Base-by-base conservation (phyloP, 371 early-diverging fungal species). In the Synchytrium microbalum region DNA sequence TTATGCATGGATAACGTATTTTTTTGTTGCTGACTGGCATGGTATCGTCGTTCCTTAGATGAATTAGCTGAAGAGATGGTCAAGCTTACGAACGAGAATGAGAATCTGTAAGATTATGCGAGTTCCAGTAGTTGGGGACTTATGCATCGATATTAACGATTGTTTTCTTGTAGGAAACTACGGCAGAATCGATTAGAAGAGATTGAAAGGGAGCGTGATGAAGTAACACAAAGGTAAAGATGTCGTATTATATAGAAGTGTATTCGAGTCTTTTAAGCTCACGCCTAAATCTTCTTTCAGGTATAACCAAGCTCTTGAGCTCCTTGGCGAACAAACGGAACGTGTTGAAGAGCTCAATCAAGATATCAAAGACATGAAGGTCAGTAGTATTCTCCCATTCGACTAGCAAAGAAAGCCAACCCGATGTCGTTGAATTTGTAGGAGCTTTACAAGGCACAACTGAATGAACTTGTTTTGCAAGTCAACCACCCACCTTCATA, bases 301-400 rank as follows among this genome's bases (percentile, higher is more conserved):
- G 59, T 88, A 93, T 65, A 75, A 81, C 56, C 86, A 90, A 2
- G 86, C 88, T 14, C 72, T 95, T 2, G 93, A 91, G 71, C 71
- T 95, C 69, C 71, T 95, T 46, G 95, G 95, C 16, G 93, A 93
- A 70, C 84, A 87, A 66, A 90, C 92, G 16, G 95, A 95, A 67
- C 83, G 85, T 61, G 88, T 91, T 14, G 80, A 87, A 56, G 95
- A 95, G 58, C 73, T 93, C 19, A 78, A 86, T 65, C 86, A 84
- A 1, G 92, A 92, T 71, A 82, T 95, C 53, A 67, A 66, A 1
- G 95, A 95, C 66, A 84, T 92, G 65, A 92, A 88, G 67, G 84
- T 38, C 46, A n/a, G n/a, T n/a, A n/a, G n/a, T n/a, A n/a, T n/a
- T n/a, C n/a, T n/a, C n/a, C n/a, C n/a, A n/a, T n/a, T n/a, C n/a